These are phyloP conservation scores for Ceratocystis cubensis DNA, from an alignment of 2,329 filamentous ascomycete genomes.

Conservation along the genomic window DNA sequence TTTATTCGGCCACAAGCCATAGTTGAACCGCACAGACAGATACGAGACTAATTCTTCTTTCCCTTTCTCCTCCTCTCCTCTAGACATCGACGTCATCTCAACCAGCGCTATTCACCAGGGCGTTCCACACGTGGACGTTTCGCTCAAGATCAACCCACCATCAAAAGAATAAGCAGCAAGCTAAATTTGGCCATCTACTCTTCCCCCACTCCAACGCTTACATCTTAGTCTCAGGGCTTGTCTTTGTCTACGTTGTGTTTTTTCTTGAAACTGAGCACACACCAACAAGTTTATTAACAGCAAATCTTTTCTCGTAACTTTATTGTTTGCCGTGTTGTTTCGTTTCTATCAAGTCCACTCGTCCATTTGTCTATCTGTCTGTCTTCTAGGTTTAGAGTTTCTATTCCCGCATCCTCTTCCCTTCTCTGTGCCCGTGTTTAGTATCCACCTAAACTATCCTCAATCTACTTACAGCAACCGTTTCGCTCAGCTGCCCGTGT, in stretches of 20 bases:
- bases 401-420: neutral
- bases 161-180: conserved; percentile 7
- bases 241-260: neutral
- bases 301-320: neutral
- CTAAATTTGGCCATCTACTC: neutral
- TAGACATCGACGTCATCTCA: conserved; percentile 88
- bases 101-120: conserved; percentile 97
- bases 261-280: neutral
- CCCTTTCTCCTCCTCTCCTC: conserved; percentile 22
- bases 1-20: neutral
- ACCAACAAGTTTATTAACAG: neutral
- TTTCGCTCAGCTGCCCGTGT: neutral
- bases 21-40: no score
- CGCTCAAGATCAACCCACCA: conserved; percentile 58
- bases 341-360: neutral
- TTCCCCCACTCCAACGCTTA: neutral
- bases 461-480: neutral
- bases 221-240: neutral
- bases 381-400: neutral
- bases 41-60: no score
- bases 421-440: neutral
- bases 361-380: neutral
- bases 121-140: conserved; percentile 87
- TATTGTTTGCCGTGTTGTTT: neutral
- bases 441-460: no score